Evolutionary conservation across 192 early-diverging fungal species (phyloP).

Genomic region (Coemansia sp.): DNA sequence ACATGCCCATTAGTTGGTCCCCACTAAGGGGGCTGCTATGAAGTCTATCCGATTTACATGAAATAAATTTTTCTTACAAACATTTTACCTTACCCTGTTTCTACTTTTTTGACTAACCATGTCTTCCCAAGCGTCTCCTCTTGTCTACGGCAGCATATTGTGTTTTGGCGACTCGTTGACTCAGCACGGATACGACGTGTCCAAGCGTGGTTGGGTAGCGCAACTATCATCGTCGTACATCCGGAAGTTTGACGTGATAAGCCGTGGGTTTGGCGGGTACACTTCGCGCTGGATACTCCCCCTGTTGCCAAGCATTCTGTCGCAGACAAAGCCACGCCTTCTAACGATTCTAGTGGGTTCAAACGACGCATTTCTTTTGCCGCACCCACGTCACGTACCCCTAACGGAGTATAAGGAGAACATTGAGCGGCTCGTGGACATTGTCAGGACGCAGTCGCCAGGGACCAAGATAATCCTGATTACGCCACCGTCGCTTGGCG

Average conservation of each 20-base stretch:
- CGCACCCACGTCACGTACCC: slow-evolving; percentile 25
- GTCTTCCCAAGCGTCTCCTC: not conserved
- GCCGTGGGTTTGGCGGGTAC: slow-evolving; percentile 40
- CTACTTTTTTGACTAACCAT: not conserved
- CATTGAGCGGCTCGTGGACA: slow-evolving; percentile 2
- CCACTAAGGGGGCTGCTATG: too few species aligned
- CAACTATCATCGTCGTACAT: slow-evolving; percentile 29
- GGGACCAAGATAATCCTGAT: slow-evolving; percentile 24
- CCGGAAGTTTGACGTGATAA: slow-evolving; percentile 32
- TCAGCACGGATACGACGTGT: slow-evolving; percentile 42
- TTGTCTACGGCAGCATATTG: slow-evolving; percentile 8
- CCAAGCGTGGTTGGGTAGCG: slow-evolving; percentile 34
- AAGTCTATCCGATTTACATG: too few species aligned
- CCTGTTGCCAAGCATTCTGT: slow-evolving; percentile 15
- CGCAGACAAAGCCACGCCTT: slow-evolving; percentile 6
- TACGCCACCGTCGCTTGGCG: slow-evolving; percentile 34
- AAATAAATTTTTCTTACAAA: not conserved
- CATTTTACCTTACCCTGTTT: not conserved
- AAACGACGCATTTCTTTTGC: slow-evolving; percentile 33
- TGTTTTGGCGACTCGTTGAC: slow-evolving; percentile 45
- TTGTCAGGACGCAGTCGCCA: slow-evolving; percentile 2
- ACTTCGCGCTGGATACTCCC: slow-evolving; percentile 17
- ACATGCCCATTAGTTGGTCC: too few species aligned
- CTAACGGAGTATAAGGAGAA: slow-evolving; percentile 26
- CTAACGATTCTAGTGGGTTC: slow-evolving; percentile 28